Percentiles rank a stretch among this genome's conserved stretches.
These are phyloP conservation scores for Ascochyta lentis DNA, from an alignment of 2,329 filamentous ascomycete species.

Conservation along the genomic window DNA sequence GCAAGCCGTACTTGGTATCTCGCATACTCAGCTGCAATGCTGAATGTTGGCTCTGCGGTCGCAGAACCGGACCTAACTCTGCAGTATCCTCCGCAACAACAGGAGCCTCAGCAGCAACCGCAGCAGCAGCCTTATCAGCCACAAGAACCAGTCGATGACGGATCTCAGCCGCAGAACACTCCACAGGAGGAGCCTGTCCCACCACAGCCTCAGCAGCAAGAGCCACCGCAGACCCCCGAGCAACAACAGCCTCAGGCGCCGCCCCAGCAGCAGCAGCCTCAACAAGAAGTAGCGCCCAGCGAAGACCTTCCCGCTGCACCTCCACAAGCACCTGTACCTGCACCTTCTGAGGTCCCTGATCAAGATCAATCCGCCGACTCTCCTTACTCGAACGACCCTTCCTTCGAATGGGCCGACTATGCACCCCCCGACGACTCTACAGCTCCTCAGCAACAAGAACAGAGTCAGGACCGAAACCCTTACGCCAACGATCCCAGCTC, in stretches of 20 bases:
- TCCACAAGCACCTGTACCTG: not conserved
- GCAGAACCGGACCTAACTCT: not conserved
- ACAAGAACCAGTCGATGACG: too few relatives aligned
- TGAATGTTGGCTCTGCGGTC: constrained; percentile 11
- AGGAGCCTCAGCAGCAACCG: not conserved
- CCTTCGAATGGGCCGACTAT: constrained; percentile 1
- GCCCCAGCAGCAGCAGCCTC: not conserved
- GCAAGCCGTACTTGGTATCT: constrained; percentile 59
- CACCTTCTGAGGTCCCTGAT: not conserved
- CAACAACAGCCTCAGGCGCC: not conserved
- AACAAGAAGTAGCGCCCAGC: not conserved
- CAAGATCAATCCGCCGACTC: not conserved
- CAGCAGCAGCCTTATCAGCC: not conserved
- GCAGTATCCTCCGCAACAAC: not conserved
- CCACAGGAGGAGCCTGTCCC: not conserved
- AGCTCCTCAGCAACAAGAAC: not conserved
- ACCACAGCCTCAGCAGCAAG: not conserved
- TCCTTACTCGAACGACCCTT: constrained; percentile 1
- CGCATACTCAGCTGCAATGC: constrained; percentile 44
- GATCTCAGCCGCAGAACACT: too few relatives aligned
- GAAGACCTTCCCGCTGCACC: not conserved
- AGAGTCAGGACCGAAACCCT: not conserved
- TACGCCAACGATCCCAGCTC: not conserved
- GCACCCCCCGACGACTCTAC: not conserved
- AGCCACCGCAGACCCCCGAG: not conserved